Evolutionary conservation across 495 filamentous ascomycete genomes (phyloP).

Genomic region (Amphirosellinia nigrospora): DNA sequence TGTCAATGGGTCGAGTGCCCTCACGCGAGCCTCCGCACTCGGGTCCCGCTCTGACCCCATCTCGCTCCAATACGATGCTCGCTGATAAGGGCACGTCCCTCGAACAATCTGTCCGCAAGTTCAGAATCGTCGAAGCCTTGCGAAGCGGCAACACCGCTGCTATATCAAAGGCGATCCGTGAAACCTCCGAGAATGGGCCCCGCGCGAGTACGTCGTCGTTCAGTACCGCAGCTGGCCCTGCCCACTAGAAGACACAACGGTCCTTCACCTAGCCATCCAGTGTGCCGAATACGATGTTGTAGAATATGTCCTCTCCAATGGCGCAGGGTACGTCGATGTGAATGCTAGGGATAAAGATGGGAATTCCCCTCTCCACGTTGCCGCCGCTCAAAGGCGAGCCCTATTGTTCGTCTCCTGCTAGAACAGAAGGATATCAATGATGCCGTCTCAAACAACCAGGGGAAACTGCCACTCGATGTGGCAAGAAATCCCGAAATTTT

Average conservation of each 20-base stretch:
- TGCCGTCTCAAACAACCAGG: slow-evolving; percentile 85
- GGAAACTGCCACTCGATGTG: slow-evolving; percentile 85
- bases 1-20: slow-evolving; percentile 50
- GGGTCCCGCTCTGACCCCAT: slow-evolving; percentile 32
- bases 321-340: slow-evolving; percentile 71
- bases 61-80: slow-evolving; percentile 36
- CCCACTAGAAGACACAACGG: slow-evolving; percentile 77
- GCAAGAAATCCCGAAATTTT: slow-evolving; percentile 92
- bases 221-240: slow-evolving; percentile 46
- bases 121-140: slow-evolving; percentile 90
- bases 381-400: slow-evolving; percentile 79
- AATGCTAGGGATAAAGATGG: slow-evolving; percentile 92
- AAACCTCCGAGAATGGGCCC: slow-evolving; percentile 57
- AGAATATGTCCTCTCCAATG: slow-evolving; percentile 87
- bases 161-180: slow-evolving; percentile 86
- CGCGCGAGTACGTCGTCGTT: slow-evolving; percentile 62
- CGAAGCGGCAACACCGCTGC: slow-evolving; percentile 88
- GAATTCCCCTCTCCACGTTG: slow-evolving; percentile 91
- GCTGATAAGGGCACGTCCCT: slow-evolving; percentile 64
- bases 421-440: slow-evolving; percentile 85
- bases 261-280: slow-evolving; percentile 94
- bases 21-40: slow-evolving; percentile 37
- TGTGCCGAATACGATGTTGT: slow-evolving; percentile 94
- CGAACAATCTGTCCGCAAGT: slow-evolving; percentile 92
- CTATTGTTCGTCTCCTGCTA: slow-evolving; percentile 80